Conservation (phyloP, 2,329 filamentous ascomycete species). For the Alternaria infectoria region DNA sequence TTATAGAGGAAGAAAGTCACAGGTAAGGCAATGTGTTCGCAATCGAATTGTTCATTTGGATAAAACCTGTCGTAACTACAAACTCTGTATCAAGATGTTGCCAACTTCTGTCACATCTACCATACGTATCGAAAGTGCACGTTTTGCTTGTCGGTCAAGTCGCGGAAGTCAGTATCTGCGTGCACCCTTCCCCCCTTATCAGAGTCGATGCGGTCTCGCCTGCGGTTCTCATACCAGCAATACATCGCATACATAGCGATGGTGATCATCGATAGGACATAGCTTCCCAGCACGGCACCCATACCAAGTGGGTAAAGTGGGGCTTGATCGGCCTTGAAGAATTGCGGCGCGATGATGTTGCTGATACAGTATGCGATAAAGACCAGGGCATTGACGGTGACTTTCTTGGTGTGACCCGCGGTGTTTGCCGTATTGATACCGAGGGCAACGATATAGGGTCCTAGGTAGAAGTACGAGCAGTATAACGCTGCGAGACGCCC, state of each 20-base stretch:
- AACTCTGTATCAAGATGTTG: not conserved
- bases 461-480: slow-evolving; percentile 31
- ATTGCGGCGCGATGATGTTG: slow-evolving; percentile 51
- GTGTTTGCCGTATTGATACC: slow-evolving; percentile 23
- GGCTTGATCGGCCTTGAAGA: slow-evolving; percentile 46
- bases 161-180: slow-evolving; percentile 42
- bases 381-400: slow-evolving; percentile 43
- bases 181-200: slow-evolving; percentile 20
- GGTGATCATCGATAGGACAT: slow-evolving; percentile 30
- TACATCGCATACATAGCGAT: slow-evolving; percentile 38
- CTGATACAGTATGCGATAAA: slow-evolving; percentile 50
- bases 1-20: fast-evolving
- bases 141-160: slow-evolving; percentile 47
- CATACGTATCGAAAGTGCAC: slow-evolving; percentile 25
- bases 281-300: slow-evolving; percentile 16
- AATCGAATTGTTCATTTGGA: not conserved
- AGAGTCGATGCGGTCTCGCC: slow-evolving; percentile 16
- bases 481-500: slow-evolving; percentile 40
- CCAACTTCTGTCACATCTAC: not conserved
- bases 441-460: slow-evolving; percentile 17
- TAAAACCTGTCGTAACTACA: not conserved
- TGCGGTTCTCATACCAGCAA: slow-evolving; percentile 42
- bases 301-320: slow-evolving; percentile 33
- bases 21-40: not conserved
- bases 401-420: slow-evolving; percentile 48